A percentile compares a stretch with the other conserved stretches of the same genome.
Conservation (phyloP, 1,139 yeast species). For the Protomyces inouyei region DNA sequence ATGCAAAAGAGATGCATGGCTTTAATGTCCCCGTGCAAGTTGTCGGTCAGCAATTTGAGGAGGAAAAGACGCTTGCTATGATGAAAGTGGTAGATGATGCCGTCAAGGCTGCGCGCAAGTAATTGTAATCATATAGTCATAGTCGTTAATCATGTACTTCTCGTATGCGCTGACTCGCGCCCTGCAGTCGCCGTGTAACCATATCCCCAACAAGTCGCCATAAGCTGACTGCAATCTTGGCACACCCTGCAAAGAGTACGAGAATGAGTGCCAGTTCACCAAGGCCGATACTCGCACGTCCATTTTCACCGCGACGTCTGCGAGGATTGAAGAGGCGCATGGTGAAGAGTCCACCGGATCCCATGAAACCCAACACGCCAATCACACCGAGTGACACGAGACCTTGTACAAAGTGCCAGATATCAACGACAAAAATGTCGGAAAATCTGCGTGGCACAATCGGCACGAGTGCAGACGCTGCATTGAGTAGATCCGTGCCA, state of each 20-base stretch:
- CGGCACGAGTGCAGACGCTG: slow-evolving; percentile 17
- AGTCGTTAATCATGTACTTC: slow-evolving; percentile 8
- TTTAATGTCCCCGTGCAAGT: slow-evolving; percentile 66
- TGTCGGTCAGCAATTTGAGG: slow-evolving; percentile 55
- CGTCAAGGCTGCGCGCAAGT: slow-evolving; percentile 31
- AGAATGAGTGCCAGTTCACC: slow-evolving; percentile 11
- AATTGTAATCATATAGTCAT: neutral
- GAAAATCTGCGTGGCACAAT: slow-evolving; percentile 5
- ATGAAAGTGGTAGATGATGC: slow-evolving; percentile 43
- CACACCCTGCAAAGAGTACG: slow-evolving; percentile 18
- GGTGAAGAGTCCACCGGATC: slow-evolving; percentile 20
- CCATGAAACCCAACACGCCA: slow-evolving; percentile 17
- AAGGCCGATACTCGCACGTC: slow-evolving; percentile 8
- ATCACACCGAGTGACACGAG: slow-evolving; percentile 18
- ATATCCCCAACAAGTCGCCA: slow-evolving; percentile 9
- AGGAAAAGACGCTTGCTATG: slow-evolving; percentile 54
- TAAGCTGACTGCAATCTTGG: slow-evolving; percentile 1
- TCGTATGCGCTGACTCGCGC: slow-evolving; percentile 7
- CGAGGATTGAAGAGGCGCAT: slow-evolving; percentile 20
- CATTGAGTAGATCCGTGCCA: slow-evolving; percentile 13
- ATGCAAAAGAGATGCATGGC: slow-evolving; percentile 55
- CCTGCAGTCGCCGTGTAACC: slow-evolving; percentile 6
- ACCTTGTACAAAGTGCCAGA: slow-evolving; percentile 21
- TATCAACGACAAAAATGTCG: slow-evolving; percentile 15
- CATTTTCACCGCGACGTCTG: neutral